These are phyloP conservation scores for Cladosporium sp. DNA, from an alignment of 2,329 filamentous ascomycete species.

Conservation along the genomic window DNA sequence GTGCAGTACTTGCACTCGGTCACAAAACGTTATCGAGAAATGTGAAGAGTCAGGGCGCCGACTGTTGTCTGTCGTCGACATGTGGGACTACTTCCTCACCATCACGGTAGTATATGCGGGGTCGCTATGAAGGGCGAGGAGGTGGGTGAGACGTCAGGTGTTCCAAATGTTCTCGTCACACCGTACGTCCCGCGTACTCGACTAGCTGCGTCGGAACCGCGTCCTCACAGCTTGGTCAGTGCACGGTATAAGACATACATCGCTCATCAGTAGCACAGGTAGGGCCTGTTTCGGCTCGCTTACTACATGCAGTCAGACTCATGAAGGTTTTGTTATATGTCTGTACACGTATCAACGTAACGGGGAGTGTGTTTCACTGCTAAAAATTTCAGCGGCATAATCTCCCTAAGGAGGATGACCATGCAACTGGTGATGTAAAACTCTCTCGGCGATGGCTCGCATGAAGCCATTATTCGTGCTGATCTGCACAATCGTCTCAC, in stretches of 20 bases:
- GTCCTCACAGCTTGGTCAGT: not conserved
- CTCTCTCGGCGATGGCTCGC: not conserved
- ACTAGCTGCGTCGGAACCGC: not conserved
- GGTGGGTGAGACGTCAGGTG: not conserved
- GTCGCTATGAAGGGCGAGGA: not conserved
- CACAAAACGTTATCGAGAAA: not conserved
- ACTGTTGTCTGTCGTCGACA: not conserved
- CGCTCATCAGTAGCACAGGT: not conserved
- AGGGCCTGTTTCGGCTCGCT: not conserved
- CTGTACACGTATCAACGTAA: not conserved
- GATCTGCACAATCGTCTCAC: not conserved
- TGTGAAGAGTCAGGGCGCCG: not conserved
- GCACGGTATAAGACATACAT: not conserved
- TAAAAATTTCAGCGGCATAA: not conserved
- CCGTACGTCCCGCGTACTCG: not conserved
- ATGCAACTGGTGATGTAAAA: not conserved
- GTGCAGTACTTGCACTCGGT: not conserved
- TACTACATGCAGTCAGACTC: not conserved
- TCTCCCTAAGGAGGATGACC: not conserved
- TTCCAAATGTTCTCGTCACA: not conserved
- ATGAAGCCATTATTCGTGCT: not conserved
- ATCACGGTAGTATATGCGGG: conserved; percentile 3
- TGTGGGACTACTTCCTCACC: conserved; percentile 5
- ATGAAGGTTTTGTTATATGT: not conserved
- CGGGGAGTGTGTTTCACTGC: not conserved